Percentiles rank a stretch among this genome's conserved stretches.
Conservation (phyloP, 169 alveolate species). For the Cyclospora cayetanensis region DNA sequence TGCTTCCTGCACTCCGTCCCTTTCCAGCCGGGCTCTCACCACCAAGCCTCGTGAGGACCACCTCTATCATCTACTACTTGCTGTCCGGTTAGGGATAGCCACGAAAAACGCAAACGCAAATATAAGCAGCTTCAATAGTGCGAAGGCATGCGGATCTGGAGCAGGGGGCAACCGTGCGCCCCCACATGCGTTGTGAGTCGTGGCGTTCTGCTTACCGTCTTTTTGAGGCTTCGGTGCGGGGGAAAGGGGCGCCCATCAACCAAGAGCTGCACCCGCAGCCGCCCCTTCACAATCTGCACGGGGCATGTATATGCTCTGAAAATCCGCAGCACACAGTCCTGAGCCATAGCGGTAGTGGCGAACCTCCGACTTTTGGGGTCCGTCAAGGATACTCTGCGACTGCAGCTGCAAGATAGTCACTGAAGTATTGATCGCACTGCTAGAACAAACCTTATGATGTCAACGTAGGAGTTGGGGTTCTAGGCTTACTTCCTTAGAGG, state of each 20-base stretch:
- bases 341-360: background rate
- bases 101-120: no score
- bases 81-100: no score
- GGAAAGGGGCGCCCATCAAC: background rate
- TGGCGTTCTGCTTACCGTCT: background rate
- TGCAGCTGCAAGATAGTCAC: background rate
- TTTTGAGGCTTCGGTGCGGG: background rate
- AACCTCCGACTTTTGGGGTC: background rate
- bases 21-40: no score
- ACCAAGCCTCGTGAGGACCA: no score
- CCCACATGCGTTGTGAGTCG: background rate
- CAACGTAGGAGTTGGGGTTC: background rate
- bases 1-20: no score
- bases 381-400: background rate
- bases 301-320: slow-evolving; percentile 27
- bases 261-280: slow-evolving; percentile 38
- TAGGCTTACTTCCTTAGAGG: slow-evolving; percentile 8
- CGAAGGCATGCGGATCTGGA: background rate
- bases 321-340: background rate
- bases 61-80: no score
- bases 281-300: slow-evolving; percentile 29
- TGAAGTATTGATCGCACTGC: background rate
- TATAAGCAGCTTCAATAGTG: no score
- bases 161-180: background rate
- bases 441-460: background rate